A percentile compares a stretch with the other conserved stretches of the same genome.
Evolutionary conservation across 768 basidiomycete genomes (phyloP).

Genomic region (Coprinopsis marcescibilis): DNA sequence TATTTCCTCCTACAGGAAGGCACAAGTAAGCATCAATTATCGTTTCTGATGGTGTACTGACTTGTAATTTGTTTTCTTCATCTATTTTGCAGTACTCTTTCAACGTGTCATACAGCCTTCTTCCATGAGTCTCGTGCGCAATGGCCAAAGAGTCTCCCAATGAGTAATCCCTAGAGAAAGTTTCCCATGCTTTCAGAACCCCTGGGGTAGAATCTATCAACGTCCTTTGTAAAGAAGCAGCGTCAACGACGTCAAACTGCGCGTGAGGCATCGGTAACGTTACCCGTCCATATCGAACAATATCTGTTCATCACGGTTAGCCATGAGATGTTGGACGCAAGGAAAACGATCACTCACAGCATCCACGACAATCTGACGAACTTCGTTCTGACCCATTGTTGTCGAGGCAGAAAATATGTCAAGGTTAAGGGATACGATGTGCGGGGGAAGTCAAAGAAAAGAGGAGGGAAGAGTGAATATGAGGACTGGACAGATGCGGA

Average conservation of each 20-base stretch:
- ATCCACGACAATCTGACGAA: slow-evolving; percentile 36
- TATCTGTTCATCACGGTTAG: slow-evolving; percentile 31
- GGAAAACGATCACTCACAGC: slow-evolving; percentile 36
- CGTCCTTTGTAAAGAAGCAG: slow-evolving; percentile 37
- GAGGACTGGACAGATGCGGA: too few relatives aligned
- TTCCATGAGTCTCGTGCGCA: slow-evolving; percentile 65
- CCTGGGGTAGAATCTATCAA: slow-evolving; percentile 82
- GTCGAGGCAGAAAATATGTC: too few relatives aligned
- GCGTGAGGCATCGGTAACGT: slow-evolving; percentile 12
- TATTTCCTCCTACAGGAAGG: slow-evolving; percentile 48
- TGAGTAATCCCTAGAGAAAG: slow-evolving; percentile 57
- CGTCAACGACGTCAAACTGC: background rate
- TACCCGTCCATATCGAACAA: slow-evolving; percentile 72
- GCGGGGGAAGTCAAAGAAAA: too few relatives aligned
- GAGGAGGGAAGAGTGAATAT: too few relatives aligned
- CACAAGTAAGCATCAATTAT: slow-evolving; percentile 1
- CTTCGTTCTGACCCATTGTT: too few relatives aligned
- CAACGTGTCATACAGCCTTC: slow-evolving; percentile 70
- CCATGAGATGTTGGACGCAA: background rate
- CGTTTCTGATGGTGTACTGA: slow-evolving; percentile 22
- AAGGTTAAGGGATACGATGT: too few relatives aligned
- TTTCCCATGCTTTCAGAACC: slow-evolving; percentile 71
- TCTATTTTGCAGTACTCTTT: slow-evolving; percentile 59
- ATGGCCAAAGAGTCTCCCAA: slow-evolving; percentile 42
- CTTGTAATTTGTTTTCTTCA: slow-evolving; percentile 52